phyloP scores from a whole-genome alignment of 2,329 filamentous ascomycete genomes.

The Xylariaceae sp. region DNA sequence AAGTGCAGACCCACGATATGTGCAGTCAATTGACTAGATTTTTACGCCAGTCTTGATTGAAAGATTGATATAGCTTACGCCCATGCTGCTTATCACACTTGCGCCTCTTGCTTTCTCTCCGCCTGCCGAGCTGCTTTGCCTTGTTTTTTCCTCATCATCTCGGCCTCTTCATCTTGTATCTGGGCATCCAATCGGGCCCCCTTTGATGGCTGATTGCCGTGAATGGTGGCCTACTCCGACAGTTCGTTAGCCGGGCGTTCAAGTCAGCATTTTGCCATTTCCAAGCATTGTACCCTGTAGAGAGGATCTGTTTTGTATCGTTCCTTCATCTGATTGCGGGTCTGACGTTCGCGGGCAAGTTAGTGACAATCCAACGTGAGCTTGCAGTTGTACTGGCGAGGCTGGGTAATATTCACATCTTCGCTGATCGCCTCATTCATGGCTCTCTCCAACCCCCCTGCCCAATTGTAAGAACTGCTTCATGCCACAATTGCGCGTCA shows the following conservation, averaged over 20 bases:
- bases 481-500: not conserved
- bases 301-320: constrained; percentile 26
- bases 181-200: constrained; percentile 26
- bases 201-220: constrained; percentile 24
- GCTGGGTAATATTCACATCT: constrained; percentile 15
- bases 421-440: constrained; percentile 25
- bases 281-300: constrained; percentile 17
- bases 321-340: constrained; percentile 16
- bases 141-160: constrained; percentile 23
- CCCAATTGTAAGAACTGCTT: not conserved
- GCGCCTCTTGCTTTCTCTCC: constrained; percentile 18
- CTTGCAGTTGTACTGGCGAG: not conserved
- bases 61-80: no score
- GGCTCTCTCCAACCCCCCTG: constrained; percentile 21
- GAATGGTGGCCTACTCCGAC: constrained; percentile 25
- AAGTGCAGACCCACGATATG: no score
- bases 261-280: not conserved
- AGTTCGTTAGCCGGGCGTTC: not conserved
- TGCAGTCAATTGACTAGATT: no score
- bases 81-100: no score
- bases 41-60: no score
- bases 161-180: constrained; percentile 26
- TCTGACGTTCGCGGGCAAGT: constrained; percentile 16
- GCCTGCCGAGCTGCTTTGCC: constrained; percentile 22
- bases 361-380: not conserved